A percentile compares a stretch with the other conserved stretches of the same genome.
Evolutionary conservation across 163 green algal species (phyloP).

Genomic region (Chlorella variabilis): DNA sequence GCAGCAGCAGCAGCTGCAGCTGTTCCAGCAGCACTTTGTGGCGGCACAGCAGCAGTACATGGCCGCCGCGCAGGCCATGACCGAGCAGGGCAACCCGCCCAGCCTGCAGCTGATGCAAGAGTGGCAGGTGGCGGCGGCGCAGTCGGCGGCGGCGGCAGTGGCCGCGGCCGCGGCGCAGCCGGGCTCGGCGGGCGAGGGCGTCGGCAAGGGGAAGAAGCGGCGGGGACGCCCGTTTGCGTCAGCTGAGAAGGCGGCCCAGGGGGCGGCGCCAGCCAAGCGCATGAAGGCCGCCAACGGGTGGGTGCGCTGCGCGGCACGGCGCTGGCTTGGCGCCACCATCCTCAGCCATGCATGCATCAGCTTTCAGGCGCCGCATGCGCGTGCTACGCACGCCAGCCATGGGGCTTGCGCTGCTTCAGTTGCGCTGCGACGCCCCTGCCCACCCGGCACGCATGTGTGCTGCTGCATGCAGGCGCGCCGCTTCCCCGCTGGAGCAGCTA

Average conservation of each 20-base stretch:
- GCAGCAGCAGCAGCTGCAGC: conserved; percentile 7
- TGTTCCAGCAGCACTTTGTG: background rate
- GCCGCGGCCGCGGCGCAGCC: background rate
- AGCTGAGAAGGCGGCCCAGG: background rate
- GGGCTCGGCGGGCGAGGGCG: background rate
- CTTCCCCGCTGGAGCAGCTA: too few species aligned
- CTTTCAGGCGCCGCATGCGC: too few species aligned
- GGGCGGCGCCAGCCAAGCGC: background rate
- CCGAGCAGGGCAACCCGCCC: background rate
- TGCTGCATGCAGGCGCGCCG: too few species aligned
- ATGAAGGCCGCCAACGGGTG: background rate
- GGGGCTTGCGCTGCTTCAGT: too few species aligned
- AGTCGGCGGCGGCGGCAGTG: background rate
- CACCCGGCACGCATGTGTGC: too few species aligned
- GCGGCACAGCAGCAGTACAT: background rate
- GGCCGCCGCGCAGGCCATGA: background rate
- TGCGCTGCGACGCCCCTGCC: too few species aligned
- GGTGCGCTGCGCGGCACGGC: too few species aligned
- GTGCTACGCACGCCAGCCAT: too few species aligned
- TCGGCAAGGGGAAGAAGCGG: background rate
- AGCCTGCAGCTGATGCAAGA: background rate
- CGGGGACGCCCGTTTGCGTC: background rate
- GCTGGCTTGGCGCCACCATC: too few species aligned
- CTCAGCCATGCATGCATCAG: too few species aligned
- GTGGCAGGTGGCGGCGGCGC: background rate